phyloP scores from a whole-genome alignment of 148 eudicot species.

The Rhododendron molle region DNA sequence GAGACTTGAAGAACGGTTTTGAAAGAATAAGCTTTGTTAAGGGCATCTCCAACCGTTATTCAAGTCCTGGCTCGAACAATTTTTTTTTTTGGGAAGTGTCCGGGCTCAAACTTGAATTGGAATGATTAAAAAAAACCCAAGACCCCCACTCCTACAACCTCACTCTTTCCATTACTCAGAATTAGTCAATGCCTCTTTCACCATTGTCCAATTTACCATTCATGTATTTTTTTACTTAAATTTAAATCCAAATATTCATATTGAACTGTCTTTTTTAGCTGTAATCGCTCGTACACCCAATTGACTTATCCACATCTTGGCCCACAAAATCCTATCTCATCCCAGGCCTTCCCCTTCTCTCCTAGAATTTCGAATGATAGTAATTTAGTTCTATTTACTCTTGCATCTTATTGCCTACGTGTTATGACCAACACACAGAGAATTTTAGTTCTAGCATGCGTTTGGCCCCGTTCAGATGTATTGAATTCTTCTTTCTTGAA shows the following conservation, averaged over 20 bases:
- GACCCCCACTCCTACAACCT: background rate
- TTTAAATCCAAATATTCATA: background rate
- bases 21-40: background rate
- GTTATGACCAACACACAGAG: background rate
- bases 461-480: background rate
- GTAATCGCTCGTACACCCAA: background rate
- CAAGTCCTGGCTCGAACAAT: background rate
- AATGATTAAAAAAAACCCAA: background rate
- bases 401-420: background rate
- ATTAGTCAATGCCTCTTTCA: background rate
- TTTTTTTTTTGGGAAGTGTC: background rate
- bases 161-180: background rate
- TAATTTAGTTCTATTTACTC: background rate
- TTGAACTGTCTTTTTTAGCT: background rate
- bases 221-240: background rate
- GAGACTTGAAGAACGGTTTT: background rate
- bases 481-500: background rate
- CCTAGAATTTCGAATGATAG: background rate
- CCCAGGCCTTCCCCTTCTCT: slow-evolving; percentile 39
- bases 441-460: background rate
- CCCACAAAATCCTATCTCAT: slow-evolving; percentile 78
- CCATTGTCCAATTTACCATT: background rate
- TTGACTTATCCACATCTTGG: slow-evolving; percentile 56
- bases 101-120: background rate
- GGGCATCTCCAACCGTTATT: background rate